A percentile compares a stretch with the other conserved stretches of the same genome.
These are phyloP conservation scores for Cryptococcus maquisensis DNA, from an alignment of 1,284 basidiomycete species.

Conservation along the genomic window DNA sequence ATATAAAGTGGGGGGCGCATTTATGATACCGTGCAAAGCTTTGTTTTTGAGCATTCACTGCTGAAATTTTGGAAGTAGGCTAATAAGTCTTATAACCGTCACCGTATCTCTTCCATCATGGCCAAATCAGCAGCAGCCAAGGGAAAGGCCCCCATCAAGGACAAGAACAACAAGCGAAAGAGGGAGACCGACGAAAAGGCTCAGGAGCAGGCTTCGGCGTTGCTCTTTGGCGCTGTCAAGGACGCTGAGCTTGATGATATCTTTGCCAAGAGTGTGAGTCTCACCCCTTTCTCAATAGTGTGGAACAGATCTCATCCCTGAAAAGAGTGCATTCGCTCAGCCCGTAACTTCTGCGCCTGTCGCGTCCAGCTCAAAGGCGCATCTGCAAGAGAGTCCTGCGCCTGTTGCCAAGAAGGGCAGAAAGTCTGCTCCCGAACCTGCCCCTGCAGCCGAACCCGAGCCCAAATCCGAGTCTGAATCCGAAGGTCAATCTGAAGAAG, in stretches of 20 bases:
- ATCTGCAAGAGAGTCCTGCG: neutral
- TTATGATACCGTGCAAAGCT: neutral
- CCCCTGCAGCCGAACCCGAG: neutral
- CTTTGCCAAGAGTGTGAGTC: constrained; percentile 48
- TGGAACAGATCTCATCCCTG: neutral
- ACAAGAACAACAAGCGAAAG: constrained; percentile 35
- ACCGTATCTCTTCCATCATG: constrained; percentile 5
- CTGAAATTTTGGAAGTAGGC: neutral
- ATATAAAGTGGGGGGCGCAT: too few relatives aligned
- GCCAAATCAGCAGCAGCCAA: constrained; percentile 18
- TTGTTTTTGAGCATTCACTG: neutral
- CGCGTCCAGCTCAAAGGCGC: constrained; percentile 15
- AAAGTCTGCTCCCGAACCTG: constrained; percentile 1
- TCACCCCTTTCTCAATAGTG: constrained; percentile 16
- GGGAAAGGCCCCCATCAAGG: constrained; percentile 13
- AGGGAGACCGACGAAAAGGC: constrained; percentile 8
- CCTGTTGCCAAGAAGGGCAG: constrained; percentile 16
- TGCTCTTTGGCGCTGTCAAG: constrained; percentile 30
- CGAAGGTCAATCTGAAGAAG: constrained; percentile 8
- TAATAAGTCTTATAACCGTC: neutral
- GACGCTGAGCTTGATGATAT: constrained; percentile 46
- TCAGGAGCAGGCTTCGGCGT: constrained; percentile 10
- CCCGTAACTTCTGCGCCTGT: constrained; percentile 17
- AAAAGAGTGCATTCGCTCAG: constrained; percentile 19
- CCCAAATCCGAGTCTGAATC: constrained; percentile 3